Percentiles rank a stretch among this genome's conserved stretches.
Evolutionary conservation across 495 filamentous ascomycete genomes (phyloP).

Genomic region (Aspergillus incahuasiensis): DNA sequence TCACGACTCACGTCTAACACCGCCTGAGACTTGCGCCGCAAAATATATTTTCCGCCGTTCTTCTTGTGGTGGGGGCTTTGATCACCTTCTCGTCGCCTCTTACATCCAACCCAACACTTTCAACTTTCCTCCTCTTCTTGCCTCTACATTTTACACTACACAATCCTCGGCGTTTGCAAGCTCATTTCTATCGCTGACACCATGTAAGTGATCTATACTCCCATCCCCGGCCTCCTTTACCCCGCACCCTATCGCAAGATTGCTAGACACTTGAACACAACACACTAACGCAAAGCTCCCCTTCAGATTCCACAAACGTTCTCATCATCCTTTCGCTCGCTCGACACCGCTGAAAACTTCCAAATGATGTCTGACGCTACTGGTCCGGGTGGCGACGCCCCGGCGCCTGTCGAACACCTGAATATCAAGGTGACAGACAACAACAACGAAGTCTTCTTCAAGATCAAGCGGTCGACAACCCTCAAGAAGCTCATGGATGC

Average conservation of each 20-base stretch:
- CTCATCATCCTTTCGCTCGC: neutral
- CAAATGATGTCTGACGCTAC: conserved; percentile 45
- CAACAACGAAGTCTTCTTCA: conserved; percentile 99
- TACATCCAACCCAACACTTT: conserved; percentile 6
- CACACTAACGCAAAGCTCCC: conserved; percentile 11
- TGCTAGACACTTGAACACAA: neutral
- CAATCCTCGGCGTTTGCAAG: neutral
- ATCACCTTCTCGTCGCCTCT: conserved; percentile 16
- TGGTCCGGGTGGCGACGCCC: conserved; percentile 44
- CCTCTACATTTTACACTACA: neutral
- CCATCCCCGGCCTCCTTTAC: neutral
- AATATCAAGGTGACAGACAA: conserved; percentile 99
- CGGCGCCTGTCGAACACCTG: conserved; percentile 71
- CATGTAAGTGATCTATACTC: neutral
- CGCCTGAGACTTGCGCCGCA: conserved; percentile 23
- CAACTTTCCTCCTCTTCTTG: conserved; percentile 12
- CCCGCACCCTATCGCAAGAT: conserved; percentile 9
- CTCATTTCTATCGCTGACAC: conserved; percentile 3
- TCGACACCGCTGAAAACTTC: neutral
- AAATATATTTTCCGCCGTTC: conserved; percentile 41
- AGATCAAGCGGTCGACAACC: conserved; percentile 96
- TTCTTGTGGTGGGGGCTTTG: conserved; percentile 23
- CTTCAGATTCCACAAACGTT: neutral
- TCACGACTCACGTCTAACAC: no score
- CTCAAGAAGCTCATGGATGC: conserved; percentile 99